Evolutionary conservation across 352 stramenopile species (phyloP).

Genomic region (Pythium aquatile): DNA sequence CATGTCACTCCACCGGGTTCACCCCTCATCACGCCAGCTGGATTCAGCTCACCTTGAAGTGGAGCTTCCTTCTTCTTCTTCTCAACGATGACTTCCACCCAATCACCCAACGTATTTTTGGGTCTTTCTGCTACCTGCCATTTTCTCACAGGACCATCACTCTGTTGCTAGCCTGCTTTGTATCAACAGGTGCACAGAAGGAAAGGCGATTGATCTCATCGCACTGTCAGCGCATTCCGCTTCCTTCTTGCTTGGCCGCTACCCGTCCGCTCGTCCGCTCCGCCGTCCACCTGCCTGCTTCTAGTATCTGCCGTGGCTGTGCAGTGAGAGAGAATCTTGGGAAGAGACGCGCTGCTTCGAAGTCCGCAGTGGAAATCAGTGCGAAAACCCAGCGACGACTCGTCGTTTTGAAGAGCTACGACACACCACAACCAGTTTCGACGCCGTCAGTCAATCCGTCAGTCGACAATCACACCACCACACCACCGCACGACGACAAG

Average conservation of each 20-base stretch:
- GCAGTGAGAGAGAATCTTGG: background rate
- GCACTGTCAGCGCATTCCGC: constrained; percentile 23
- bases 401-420: background rate
- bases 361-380: background rate
- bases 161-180: background rate
- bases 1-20: constrained; percentile 6
- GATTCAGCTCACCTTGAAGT: constrained; percentile 21
- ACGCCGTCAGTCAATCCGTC: background rate
- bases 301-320: background rate
- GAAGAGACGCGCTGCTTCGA: background rate
- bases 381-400: background rate
- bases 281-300: background rate
- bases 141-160: constrained; percentile 27
- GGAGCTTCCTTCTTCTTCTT: constrained; percentile 14
- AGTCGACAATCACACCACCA: background rate
- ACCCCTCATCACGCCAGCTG: background rate
- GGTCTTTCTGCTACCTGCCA: background rate
- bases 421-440: background rate
- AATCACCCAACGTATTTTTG: constrained; percentile 5
- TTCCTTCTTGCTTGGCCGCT: constrained; percentile 11
- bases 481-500: background rate
- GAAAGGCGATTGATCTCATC: constrained; percentile 17
- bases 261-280: background rate
- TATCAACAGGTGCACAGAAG: constrained; percentile 5
- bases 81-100: background rate